Evolutionary conservation across 1,284 basidiomycete genomes (phyloP), one percentile per base, ranked within the genome.

Genomic region (Megacollybia platyphylla): DNA sequence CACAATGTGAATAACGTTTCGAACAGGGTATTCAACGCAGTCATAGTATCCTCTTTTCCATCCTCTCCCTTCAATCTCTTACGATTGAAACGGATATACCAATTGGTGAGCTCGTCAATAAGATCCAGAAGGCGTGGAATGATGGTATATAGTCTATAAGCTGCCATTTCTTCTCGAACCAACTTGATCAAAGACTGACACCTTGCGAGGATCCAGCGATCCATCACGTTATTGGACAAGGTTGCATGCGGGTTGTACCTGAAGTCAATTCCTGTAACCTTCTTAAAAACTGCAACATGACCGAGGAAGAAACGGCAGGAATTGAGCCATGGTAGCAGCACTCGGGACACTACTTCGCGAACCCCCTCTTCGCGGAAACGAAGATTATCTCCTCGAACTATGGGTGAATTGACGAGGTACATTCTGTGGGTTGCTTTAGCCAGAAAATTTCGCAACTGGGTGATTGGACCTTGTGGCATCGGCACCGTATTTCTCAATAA

Each of bases 41-140:
- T 68, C 11, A 83, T 58, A 7, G 93, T 94, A 57, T 98, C 94
- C 53, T 92, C 85, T 46, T 76, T 69, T 4, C 94, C 89, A 55
- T 90, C 87, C 61, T 96, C 89, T 39, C 96, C 96, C 72, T 99
- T 99, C 46, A 99, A 68, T 26, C 96, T 78, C 51, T 84, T 83
- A 45, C 96, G 82, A 65, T 98, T 99, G 73, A 98, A 98, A 43
- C 96, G 91, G 56, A 98, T 98, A 65, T 99, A 98, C 93, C 94
- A 97, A 62, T 99, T 99, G 39, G 96, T 99, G 46, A 98, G 71
- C 62, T 98, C 96, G 53, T 96, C 90, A 38, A 99, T 77, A 48
- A 98, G 79, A 50, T 89, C 87, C 45, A 97, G 71, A 43, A 98
- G 68, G 26, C 89, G 78, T n/a, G 92, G 91, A 47, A 97, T 90